These are phyloP conservation scores for Flaveria brownii DNA, from an alignment of 129 eudicot genomes.

Conservation along the genomic window DNA sequence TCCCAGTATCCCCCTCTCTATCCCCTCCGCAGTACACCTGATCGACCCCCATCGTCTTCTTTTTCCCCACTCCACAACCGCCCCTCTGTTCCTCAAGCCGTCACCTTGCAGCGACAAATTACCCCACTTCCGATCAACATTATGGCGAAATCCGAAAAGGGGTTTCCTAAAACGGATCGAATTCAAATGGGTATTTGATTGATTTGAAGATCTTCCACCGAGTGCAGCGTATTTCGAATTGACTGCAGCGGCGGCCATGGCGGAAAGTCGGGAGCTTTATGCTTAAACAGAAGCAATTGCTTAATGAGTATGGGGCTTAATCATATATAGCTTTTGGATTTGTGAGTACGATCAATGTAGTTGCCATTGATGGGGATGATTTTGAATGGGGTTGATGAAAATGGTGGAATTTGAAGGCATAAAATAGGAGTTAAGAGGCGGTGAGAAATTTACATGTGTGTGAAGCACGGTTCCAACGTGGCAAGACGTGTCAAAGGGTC, in stretches of 20 bases:
- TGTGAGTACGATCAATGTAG: not conserved
- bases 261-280: not conserved
- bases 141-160: conserved; percentile 37
- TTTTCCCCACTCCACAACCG: conserved; percentile 26
- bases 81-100: conserved; percentile 28
- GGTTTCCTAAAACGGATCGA: conserved; percentile 33
- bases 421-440: conserved; percentile 7
- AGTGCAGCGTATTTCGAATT: conserved; percentile 31
- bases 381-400: conserved; percentile 37
- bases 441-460: not conserved
- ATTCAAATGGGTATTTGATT: conserved; percentile 32
- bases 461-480: conserved; percentile 35
- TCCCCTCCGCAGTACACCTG: conserved; percentile 80
- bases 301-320: not conserved
- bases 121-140: conserved; percentile 34
- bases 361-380: conserved; percentile 21
- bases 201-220: conserved; percentile 27
- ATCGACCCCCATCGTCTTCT: conserved; percentile 26
- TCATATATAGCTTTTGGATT: not conserved
- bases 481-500: conserved; percentile 37
- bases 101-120: conserved; percentile 37
- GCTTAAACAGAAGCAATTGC: not conserved
- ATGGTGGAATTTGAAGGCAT: conserved; percentile 19
- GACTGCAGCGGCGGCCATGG: conserved; percentile 40
- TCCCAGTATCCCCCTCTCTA: conserved; percentile 55